A percentile compares a stretch with the other conserved stretches of the same genome.
These are phyloP conservation scores for Vitis hybrid DNA, from an alignment of 177 flowering plant species.

Conservation along the genomic window DNA sequence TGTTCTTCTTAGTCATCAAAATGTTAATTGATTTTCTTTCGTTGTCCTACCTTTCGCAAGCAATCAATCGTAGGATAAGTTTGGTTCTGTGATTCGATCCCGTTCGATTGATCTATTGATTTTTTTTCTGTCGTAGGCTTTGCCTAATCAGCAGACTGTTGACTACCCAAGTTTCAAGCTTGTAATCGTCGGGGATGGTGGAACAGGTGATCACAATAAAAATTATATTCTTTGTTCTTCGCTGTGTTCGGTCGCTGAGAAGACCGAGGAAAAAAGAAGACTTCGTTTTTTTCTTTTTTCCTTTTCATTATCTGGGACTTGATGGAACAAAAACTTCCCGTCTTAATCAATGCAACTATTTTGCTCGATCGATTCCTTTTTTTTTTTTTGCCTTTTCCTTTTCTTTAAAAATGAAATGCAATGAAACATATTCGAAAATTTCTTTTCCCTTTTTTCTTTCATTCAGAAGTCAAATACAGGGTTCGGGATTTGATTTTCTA, in stretches of 20 bases:
- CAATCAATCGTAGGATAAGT: neutral
- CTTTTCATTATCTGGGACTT: too few relatives aligned
- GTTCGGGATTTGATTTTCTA: too few relatives aligned
- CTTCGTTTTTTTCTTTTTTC: too few relatives aligned
- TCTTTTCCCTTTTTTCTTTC: neutral
- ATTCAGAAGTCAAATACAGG: neutral
- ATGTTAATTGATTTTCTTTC: too few relatives aligned
- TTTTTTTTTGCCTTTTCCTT: neutral
- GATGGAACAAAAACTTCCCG: too few relatives aligned
- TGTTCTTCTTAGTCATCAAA: too few relatives aligned
- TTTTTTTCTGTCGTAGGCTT: constrained; percentile 19
- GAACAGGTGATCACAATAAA: constrained; percentile 25
- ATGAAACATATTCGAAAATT: too few relatives aligned
- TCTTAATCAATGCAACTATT: too few relatives aligned
- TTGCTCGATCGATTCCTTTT: too few relatives aligned
- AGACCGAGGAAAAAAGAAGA: too few relatives aligned
- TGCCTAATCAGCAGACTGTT: constrained; percentile 48
- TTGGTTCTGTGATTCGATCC: neutral
- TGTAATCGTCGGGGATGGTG: constrained; percentile 55
- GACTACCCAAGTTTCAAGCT: constrained; percentile 65
- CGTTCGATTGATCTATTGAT: neutral
- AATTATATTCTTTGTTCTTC: neutral
- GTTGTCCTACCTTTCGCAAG: neutral
- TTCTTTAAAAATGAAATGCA: too few relatives aligned
- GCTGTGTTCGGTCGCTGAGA: neutral